A percentile compares a stretch with the other conserved stretches of the same genome.
Evolutionary conservation across 2,329 filamentous ascomycete genomes (phyloP).

Genomic region (Nothophoma quercina): DNA sequence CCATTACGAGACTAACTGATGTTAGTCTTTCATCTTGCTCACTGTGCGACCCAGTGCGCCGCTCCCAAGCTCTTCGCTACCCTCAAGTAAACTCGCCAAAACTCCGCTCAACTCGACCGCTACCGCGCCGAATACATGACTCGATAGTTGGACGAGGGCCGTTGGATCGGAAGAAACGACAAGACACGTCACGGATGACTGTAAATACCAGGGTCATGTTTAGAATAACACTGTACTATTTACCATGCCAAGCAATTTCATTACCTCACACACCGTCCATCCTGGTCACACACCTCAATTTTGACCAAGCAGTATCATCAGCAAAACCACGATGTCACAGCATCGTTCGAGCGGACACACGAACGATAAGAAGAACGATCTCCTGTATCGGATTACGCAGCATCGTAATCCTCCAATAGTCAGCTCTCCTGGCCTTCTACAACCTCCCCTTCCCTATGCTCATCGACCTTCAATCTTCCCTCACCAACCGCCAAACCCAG

Average conservation of each 20-base stretch:
- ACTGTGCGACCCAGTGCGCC: constrained; percentile 92
- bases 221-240: constrained; percentile 49
- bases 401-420: constrained; percentile 32
- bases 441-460: constrained; percentile 31
- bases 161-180: constrained; percentile 32
- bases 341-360: background rate
- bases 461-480: constrained; percentile 45
- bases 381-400: constrained; percentile 14
- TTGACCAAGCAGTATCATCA: background rate
- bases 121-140: constrained; percentile 23
- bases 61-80: constrained; percentile 93
- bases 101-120: constrained; percentile 20
- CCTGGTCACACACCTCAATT: too few species aligned
- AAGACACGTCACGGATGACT: constrained; percentile 41
- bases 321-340: background rate
- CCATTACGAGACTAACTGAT: constrained; percentile 14
- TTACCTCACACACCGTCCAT: constrained; percentile 3
- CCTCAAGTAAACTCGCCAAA: constrained; percentile 74
- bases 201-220: constrained; percentile 49
- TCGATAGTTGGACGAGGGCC: constrained; percentile 26
- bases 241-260: constrained; percentile 27
- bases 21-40: constrained; percentile 95
- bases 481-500: constrained; percentile 63
- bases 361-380: constrained; percentile 4
- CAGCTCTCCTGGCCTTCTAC: constrained; percentile 27